Evolutionary conservation across 2,329 filamentous ascomycete species (phyloP), one percentile per base, ranked within the genome.

Genomic region (Cordyceps javanica): DNA sequence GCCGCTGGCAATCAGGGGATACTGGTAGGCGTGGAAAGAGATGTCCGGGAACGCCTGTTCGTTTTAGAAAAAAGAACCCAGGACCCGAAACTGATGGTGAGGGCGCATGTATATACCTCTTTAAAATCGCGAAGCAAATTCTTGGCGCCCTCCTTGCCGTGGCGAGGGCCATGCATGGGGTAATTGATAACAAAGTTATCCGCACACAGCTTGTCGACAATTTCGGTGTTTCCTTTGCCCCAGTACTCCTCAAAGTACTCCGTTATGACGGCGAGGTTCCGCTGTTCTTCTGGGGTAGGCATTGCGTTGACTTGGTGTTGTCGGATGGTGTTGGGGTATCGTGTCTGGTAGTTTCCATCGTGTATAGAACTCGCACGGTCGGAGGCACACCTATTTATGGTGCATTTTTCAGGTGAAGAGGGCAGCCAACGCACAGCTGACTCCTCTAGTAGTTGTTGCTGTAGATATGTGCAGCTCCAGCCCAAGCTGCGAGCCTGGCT

Each of bases 181-280:
- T 62, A 62, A 28, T 48, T 52, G n/a, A 60, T 49, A 6, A 36
- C 49, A 36, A 62, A 56, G 25, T 58, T 50, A 11, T 62, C 59
- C 34, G 53, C 41, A 39, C 60, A 62, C 10, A 62, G 52, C 28
- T 62, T 53, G 13, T 62, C 60, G 2, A 62, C 56, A 16, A 62
- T 49, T 1, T 59, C 45, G 11, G 44, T 23, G 41, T 62, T 62
- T 2, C 56, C 60, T 45, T 62, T 62, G 49, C 49, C 55, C 60
- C 60, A 62, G n/a, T 54, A 62, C 32, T 62, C 60, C 32, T 6
- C 7, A 13, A 21, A 44, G n/a, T 44, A 44, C 21, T 25, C 10
- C 19, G 41, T 11, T 10, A 44, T 19, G 41, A 44, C 30, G 30
- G 30, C 30, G 30, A 32, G 6, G 30, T 32, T 32, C 6, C 30